Conservation (phyloP, 345 rosid species). For the Citrus medica region DNA sequence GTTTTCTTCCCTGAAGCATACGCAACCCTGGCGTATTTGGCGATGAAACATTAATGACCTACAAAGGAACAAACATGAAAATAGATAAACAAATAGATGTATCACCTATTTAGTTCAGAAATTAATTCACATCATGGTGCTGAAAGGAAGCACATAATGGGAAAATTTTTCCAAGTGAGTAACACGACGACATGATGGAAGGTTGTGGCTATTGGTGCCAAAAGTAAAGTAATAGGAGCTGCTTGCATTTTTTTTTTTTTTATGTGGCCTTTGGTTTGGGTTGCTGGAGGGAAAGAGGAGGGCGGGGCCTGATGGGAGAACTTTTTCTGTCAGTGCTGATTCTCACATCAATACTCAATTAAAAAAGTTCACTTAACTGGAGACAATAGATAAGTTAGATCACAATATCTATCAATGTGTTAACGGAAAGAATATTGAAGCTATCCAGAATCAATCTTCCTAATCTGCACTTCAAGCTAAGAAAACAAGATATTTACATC, state of each 20-base stretch:
- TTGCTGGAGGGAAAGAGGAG: too few species aligned
- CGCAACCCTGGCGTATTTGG: conserved; percentile 97
- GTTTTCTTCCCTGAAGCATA: conserved; percentile 95
- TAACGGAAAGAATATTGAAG: neutral
- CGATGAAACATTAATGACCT: conserved; percentile 98
- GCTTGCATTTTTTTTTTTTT: neutral
- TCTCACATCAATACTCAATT: neutral
- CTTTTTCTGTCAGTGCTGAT: neutral
- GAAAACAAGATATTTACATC: too few species aligned
- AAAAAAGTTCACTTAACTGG: neutral
- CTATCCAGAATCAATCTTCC: neutral
- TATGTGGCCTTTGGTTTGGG: neutral
- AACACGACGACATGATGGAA: neutral
- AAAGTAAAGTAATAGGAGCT: neutral
- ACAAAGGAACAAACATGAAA: neutral
- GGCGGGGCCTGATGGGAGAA: neutral
- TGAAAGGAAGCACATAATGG: neutral
- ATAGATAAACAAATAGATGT: neutral
- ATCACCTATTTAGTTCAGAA: neutral
- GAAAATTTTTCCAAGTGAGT: neutral
- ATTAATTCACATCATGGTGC: neutral
- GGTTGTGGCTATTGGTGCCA: neutral
- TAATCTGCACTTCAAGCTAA: too few species aligned
- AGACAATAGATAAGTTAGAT: neutral
- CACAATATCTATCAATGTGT: neutral